Percentiles rank a stretch among this genome's conserved stretches.
These are phyloP conservation scores for Cardiospermum halicacabum DNA, from an alignment of 345 rosid species.

Conservation along the genomic window DNA sequence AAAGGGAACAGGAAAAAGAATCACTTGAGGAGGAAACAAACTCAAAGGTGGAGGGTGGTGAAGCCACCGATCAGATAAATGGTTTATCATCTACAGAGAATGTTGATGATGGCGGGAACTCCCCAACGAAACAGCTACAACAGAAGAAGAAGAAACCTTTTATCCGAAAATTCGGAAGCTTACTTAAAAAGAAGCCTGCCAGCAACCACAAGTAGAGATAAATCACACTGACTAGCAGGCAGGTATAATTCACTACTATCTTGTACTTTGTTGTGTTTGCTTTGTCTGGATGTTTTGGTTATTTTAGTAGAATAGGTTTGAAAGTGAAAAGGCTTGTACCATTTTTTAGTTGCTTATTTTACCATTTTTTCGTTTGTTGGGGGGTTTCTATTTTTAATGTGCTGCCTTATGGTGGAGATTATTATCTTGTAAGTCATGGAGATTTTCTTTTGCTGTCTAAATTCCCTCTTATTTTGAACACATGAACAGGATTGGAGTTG, in stretches of 20 bases:
- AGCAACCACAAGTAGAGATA: slow-evolving; percentile 54
- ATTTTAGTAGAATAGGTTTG: slow-evolving; percentile 27
- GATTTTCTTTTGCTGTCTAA: slow-evolving; percentile 22
- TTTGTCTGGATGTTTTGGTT: slow-evolving; percentile 26
- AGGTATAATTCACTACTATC: slow-evolving; percentile 28
- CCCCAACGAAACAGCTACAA: slow-evolving; percentile 52
- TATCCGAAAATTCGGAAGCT: slow-evolving; percentile 84
- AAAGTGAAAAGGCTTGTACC: slow-evolving; percentile 38
- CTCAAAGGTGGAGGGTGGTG: slow-evolving; percentile 55
- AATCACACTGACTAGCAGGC: slow-evolving; percentile 19
- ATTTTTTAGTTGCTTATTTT: slow-evolving; percentile 20
- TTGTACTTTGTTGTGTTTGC: slow-evolving; percentile 35
- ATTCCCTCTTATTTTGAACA: slow-evolving; percentile 22
- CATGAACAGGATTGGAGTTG: slow-evolving; percentile 22
- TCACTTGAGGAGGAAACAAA: slow-evolving; percentile 72
- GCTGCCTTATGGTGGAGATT: slow-evolving; percentile 22
- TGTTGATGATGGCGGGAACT: slow-evolving; percentile 39
- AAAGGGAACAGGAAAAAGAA: slow-evolving; percentile 62
- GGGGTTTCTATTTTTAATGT: slow-evolving; percentile 6
- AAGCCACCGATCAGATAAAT: slow-evolving; percentile 58
- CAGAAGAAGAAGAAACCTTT: slow-evolving; percentile 90
- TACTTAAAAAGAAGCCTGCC: slow-evolving; percentile 84
- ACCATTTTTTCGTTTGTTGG: background rate
- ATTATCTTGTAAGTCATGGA: slow-evolving; percentile 34
- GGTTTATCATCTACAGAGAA: slow-evolving; percentile 57